These are phyloP conservation scores for Thalassiosira exigua DNA, from an alignment of 352 stramenopile species.

Conservation along the genomic window DNA sequence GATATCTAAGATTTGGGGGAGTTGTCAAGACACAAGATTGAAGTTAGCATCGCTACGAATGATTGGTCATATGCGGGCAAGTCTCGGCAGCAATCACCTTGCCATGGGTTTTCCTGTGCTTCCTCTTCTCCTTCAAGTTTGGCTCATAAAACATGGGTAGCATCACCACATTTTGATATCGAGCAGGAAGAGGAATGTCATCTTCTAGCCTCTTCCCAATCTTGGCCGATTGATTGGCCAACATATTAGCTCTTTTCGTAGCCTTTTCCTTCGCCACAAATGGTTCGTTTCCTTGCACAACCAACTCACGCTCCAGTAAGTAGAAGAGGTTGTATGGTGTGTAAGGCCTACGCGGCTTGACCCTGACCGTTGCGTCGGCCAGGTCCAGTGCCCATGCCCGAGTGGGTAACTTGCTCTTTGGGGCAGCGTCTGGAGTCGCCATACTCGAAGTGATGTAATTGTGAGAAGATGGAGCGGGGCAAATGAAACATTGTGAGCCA, in stretches of 20 bases:
- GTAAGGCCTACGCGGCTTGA: conserved; percentile 53
- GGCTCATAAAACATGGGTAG: conserved; percentile 53
- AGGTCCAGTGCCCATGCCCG: neutral
- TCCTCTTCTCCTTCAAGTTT: conserved; percentile 59
- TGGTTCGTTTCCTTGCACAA: conserved; percentile 42
- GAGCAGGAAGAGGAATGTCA: conserved; percentile 32
- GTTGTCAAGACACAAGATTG: neutral
- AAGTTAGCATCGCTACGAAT: neutral
- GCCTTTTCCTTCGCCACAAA: conserved; percentile 1
- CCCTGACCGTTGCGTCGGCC: neutral
- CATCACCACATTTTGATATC: conserved; percentile 49
- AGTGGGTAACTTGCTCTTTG: neutral
- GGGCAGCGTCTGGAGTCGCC: neutral
- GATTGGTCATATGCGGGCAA: neutral
- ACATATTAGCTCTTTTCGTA: neutral
- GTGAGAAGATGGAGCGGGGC: neutral
- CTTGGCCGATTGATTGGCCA: neutral
- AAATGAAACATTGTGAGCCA: too few species aligned
- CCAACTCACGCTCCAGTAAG: conserved; percentile 52
- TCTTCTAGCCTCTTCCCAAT: conserved; percentile 37
- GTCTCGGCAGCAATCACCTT: conserved; percentile 31
- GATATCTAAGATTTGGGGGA: conserved; percentile 53
- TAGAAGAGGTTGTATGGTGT: conserved; percentile 68
- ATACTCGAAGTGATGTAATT: neutral
- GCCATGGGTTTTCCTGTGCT: conserved; percentile 56